A percentile compares a stretch with the other conserved stretches of the same genome.
These are phyloP conservation scores for Emergomyces orientalis DNA, from an alignment of 2,329 filamentous ascomycete genomes.

Conservation along the genomic window DNA sequence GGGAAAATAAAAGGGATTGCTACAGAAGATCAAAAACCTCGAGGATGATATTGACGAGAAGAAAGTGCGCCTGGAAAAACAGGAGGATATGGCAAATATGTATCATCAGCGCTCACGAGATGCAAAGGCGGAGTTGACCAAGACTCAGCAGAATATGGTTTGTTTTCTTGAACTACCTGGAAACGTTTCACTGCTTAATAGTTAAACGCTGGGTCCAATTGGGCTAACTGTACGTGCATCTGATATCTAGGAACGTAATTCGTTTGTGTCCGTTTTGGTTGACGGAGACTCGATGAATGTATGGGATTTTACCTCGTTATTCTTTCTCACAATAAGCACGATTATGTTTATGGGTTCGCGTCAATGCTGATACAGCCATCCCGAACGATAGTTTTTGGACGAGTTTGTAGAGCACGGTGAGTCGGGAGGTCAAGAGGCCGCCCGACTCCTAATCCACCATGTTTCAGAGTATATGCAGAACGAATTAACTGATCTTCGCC, in stretches of 20 bases:
- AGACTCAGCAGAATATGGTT: conserved; percentile 8
- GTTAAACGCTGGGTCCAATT: background rate
- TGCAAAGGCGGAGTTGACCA: conserved; percentile 1
- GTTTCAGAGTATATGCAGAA: conserved; percentile 21
- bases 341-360: background rate
- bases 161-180: background rate
- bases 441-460: conserved; percentile 20
- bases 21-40: conserved; percentile 1
- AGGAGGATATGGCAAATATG: conserved; percentile 7
- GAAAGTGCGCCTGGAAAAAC: conserved; percentile 2
- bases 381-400: conserved; percentile 25
- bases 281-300: conserved; percentile 36
- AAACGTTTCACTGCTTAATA: background rate
- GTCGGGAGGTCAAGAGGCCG: conserved; percentile 25
- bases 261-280: conserved; percentile 29
- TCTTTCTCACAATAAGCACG: background rate
- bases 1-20: background rate
- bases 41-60: conserved; percentile 4
- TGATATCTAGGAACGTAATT: conserved; percentile 7
- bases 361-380: background rate
- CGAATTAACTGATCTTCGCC: conserved; percentile 15
- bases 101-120: conserved; percentile 7
- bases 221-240: background rate
- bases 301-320: conserved; percentile 7
- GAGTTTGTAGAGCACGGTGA: conserved; percentile 24